Evolutionary conservation across 441 rosid species (phyloP).

Genomic region (Erodium moschatum): DNA sequence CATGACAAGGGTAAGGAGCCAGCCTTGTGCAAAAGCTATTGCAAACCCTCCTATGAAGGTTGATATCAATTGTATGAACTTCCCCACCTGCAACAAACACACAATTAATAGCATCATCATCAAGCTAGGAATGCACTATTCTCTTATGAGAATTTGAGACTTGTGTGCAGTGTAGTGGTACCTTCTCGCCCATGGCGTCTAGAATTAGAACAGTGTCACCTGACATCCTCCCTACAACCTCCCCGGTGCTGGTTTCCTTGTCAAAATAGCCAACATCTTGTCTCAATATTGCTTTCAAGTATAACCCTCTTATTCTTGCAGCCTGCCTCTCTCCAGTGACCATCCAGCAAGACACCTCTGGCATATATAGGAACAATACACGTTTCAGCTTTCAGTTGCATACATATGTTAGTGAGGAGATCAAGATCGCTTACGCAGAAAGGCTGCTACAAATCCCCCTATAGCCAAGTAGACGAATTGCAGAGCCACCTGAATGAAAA

Average conservation of each 20-base stretch:
- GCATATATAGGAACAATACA: constrained; percentile 5
- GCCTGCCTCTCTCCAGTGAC: constrained; percentile 81
- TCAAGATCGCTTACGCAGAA: constrained; percentile 48
- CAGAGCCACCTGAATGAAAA: constrained; percentile 38
- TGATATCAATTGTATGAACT: constrained; percentile 49
- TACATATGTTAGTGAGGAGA: not conserved
- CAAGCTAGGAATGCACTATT: not conserved
- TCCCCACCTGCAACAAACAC: constrained; percentile 53
- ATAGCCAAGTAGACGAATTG: constrained; percentile 47
- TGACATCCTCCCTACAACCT: constrained; percentile 75
- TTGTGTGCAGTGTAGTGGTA: constrained; percentile 17
- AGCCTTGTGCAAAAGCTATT: constrained; percentile 51
- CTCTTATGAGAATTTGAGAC: not conserved
- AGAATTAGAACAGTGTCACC: constrained; percentile 80
- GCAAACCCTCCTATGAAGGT: constrained; percentile 57
- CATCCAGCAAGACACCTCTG: constrained; percentile 87
- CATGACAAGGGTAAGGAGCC: constrained; percentile 48
- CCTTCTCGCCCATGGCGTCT: constrained; percentile 87
- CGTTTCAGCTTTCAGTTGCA: not conserved
- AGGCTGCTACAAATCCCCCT: constrained; percentile 45
- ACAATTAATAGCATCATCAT: not conserved
- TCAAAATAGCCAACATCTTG: constrained; percentile 78
- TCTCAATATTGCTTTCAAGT: constrained; percentile 61
- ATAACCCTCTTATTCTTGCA: constrained; percentile 50
- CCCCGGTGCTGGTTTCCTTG: constrained; percentile 66